Evolutionary conservation across 164 flowering plant species (phyloP).

Genomic region (Dillenia suffruticosa): DNA sequence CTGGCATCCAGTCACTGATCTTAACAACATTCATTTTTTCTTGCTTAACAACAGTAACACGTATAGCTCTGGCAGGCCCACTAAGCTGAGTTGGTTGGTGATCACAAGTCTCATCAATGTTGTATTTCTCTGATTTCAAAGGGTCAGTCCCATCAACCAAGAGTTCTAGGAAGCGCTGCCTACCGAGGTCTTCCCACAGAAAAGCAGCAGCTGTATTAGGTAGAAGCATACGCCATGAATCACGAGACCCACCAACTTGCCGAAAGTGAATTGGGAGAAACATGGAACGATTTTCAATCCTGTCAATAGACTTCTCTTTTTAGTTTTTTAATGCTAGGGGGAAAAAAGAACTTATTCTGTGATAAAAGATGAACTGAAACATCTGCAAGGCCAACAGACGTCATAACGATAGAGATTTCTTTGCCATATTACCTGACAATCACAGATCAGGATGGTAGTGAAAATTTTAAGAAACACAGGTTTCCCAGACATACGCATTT

Average conservation of each 20-base stretch:
- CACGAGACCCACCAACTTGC: conserved; percentile 74
- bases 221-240: conserved; percentile 78
- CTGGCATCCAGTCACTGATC: conserved; percentile 93
- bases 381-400: no score
- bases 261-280: conserved; percentile 79
- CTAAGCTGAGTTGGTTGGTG: conserved; percentile 57
- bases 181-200: conserved; percentile 97
- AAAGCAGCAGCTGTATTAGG: conserved; percentile 82
- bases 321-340: no score
- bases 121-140: conserved; percentile 48
- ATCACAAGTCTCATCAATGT: conserved; percentile 82
- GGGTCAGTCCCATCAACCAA: conserved; percentile 69
- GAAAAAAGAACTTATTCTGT: no score
- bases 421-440: no score
- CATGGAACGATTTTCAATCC: conserved; percentile 90
- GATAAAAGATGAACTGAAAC: no score
- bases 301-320: conserved; percentile 22
- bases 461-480: no score
- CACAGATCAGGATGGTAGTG: no score
- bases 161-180: conserved; percentile 64
- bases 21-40: conserved; percentile 72
- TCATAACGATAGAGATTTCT: no score
- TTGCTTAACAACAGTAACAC: conserved; percentile 68
- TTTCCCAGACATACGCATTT: no score
- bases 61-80: conserved; percentile 58